Conservation (phyloP, 169 alveolate genomes). For the Fabrea salina region DNA sequence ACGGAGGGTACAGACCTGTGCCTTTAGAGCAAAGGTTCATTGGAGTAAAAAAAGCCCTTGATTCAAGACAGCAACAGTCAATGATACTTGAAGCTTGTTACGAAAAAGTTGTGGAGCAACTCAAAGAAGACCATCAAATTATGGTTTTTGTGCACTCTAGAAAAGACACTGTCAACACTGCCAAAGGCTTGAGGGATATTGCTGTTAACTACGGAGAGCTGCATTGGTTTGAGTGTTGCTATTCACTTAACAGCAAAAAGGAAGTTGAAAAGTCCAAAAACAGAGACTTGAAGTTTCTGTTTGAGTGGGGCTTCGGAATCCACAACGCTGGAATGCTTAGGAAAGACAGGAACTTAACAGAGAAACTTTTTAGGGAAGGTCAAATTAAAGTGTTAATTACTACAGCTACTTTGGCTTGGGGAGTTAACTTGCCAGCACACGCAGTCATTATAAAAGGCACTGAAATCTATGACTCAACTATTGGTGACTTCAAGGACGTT, state of each 20-base stretch:
- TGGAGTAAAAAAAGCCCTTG: slow-evolving; percentile 69
- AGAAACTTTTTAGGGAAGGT: slow-evolving; percentile 73
- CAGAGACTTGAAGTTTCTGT: slow-evolving; percentile 52
- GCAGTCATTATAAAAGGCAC: slow-evolving; percentile 87
- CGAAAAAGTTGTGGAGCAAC: slow-evolving; percentile 50
- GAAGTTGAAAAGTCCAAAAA: slow-evolving; percentile 82
- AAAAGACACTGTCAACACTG: slow-evolving; percentile 74
- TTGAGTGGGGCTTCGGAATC: slow-evolving; percentile 74
- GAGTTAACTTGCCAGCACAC: slow-evolving; percentile 89
- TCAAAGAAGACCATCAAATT: slow-evolving; percentile 72
- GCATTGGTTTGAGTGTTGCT: slow-evolving; percentile 51
- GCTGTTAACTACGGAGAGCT: slow-evolving; percentile 46
- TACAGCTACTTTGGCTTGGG: slow-evolving; percentile 91
- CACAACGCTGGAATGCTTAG: slow-evolving; percentile 89
- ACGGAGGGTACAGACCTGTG: slow-evolving; percentile 82
- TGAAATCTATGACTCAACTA: slow-evolving; percentile 69
- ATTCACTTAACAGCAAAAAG: slow-evolving; percentile 85
- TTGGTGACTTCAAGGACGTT: slow-evolving; percentile 69
- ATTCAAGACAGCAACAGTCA: slow-evolving; percentile 50
- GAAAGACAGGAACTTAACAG: slow-evolving; percentile 80
- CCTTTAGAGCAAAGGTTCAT: slow-evolving; percentile 83
- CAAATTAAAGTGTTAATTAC: slow-evolving; percentile 73
- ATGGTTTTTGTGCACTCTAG: slow-evolving; percentile 85
- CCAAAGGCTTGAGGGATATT: slow-evolving; percentile 61
- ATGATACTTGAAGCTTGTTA: slow-evolving; percentile 67